Base-by-base conservation (phyloP, 2,329 filamentous ascomycete species). In the Ophiostoma pallidulum region DNA sequence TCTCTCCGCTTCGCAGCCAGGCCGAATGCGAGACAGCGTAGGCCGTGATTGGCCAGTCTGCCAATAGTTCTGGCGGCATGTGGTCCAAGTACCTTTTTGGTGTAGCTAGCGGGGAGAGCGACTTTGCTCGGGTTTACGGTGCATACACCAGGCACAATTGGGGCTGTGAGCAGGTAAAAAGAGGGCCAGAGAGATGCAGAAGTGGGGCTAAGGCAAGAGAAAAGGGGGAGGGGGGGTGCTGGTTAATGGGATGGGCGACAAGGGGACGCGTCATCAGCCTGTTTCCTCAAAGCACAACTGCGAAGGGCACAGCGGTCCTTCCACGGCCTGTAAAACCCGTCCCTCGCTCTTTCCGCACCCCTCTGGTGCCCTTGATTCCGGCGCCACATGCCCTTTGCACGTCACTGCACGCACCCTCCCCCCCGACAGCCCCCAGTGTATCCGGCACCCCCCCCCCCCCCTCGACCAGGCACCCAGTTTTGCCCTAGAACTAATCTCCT, bases 201-300 rank as follows among this genome's bases (percentile, higher is more conserved):
- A n/a, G 29, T 45, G 42, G 47, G 37, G 41, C 31, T 26, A 8
- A 14, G 47, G 22, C 19, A 14, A 18, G 19, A 19, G 12, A n/a
- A 49, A 36, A 41, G 16, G 37, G 24, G 14, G 16, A 22, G 40
- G 12, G 35, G 41, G 10, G 16, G 16, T 16, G 39, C 26, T 28
- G 24, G 31, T 16, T 19, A 20, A 39, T 31, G 33, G 29, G 36
- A 40, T 19, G 33, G 41, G 48, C 38, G n/a, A n/a, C n/a, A n/a
- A n/a, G n/a, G n/a, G n/a, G n/a, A n/a, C 45, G 48, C 48, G 46
- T 46, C 46, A 51, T 44, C 44, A 45, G 45, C 28, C 28, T 31
- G 45, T 41, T 50, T 46, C 48, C 38, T 50, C 43, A 38, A 32
- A 38, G 26, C 36, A 29, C 33, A 22, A 19, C 4, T 8, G 41